phyloP scores from a whole-genome alignment of 768 basidiomycete species.

The Cantharellus cinnabarinus region DNA sequence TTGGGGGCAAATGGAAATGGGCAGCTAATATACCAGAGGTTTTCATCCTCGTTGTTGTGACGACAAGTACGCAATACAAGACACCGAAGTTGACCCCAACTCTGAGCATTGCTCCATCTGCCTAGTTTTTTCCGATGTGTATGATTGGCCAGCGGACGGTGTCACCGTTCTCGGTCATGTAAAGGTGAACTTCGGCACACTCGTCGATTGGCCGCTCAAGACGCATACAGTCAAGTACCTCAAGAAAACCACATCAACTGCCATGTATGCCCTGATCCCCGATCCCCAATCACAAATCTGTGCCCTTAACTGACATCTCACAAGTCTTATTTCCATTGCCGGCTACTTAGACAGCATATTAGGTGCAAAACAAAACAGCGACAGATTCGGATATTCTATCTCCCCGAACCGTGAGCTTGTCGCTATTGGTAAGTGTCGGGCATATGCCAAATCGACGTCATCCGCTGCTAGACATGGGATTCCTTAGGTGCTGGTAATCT shows the following conservation, averaged over 20 bases:
- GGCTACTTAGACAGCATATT: conserved; percentile 93
- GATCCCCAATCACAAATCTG: neutral
- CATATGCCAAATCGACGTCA: neutral
- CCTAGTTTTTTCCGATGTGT: conserved; percentile 44
- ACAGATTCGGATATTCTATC: conserved; percentile 70
- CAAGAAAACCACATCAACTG: conserved; percentile 63
- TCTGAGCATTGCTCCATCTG: neutral
- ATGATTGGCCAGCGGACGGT: conserved; percentile 58
- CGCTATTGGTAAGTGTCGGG: conserved; percentile 38
- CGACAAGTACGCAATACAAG: conserved; percentile 39
- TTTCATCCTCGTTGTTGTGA: conserved; percentile 60
- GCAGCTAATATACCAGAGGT: conserved; percentile 81
- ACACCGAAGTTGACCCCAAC: conserved; percentile 1
- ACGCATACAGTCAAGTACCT: conserved; percentile 40
- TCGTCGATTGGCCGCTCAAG: conserved; percentile 56
- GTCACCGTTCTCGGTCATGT: conserved; percentile 73
- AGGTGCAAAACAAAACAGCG: conserved; percentile 80
- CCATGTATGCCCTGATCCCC: conserved; percentile 30
- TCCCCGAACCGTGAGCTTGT: conserved; percentile 91
- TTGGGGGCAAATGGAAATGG: conserved; percentile 27
- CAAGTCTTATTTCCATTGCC: conserved; percentile 54
- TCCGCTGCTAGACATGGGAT: neutral
- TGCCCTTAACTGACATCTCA: neutral
- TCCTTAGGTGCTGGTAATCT: conserved; percentile 49
- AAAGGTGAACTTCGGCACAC: conserved; percentile 31